Base-by-base conservation (phyloP, 2,329 filamentous ascomycete genomes). In the Trichoderma semiorbis region DNA sequence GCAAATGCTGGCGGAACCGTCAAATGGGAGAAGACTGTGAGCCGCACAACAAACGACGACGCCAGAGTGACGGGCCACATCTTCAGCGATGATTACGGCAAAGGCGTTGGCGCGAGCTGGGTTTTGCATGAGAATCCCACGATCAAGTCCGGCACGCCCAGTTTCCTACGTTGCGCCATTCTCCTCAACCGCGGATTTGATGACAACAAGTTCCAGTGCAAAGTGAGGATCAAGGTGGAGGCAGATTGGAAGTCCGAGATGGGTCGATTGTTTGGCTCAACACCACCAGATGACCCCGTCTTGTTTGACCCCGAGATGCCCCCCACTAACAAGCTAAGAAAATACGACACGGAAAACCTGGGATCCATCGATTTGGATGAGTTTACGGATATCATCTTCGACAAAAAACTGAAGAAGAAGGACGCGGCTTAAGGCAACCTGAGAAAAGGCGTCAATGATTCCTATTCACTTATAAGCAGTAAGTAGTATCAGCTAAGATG, bases 161-260 rank as follows among this genome's bases (percentile, higher is more conserved):
- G 71, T 24, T 66, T 72, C 55, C 28, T 72, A 30, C 71, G 71
- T 6, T 72, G 71, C 55, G 71, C 71, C 5, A 70, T 72, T 32
- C 32, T 72, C 18, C 43, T 72, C 28, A 72, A 72, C n/a, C 66
- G 71, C 21, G 71, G 71, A 7, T 72, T 63, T 14, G 74, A 77
- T 24, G 75, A 79, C 2, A 74, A 72, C 14, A 72, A 74, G 1
- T 81, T 81, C 39, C 65, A 76, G 43, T 78, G 78, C 62, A 74
- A 63, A n/a, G 73, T 80, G 57, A 76, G 74, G 21, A 75, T 80
- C 69, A 65, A 75, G 55, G 78, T 74, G 6, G 74, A 74, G 34
- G 78, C 76, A 1, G 79, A 80, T 16, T 78, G 77, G 60, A 77
- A 75, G 55, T 76, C 77, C 0, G 75, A 77, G n/a, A 61, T 79